Evolutionary conservation across 139 green algal species (phyloP).

Genomic region (Microglena sp.): DNA sequence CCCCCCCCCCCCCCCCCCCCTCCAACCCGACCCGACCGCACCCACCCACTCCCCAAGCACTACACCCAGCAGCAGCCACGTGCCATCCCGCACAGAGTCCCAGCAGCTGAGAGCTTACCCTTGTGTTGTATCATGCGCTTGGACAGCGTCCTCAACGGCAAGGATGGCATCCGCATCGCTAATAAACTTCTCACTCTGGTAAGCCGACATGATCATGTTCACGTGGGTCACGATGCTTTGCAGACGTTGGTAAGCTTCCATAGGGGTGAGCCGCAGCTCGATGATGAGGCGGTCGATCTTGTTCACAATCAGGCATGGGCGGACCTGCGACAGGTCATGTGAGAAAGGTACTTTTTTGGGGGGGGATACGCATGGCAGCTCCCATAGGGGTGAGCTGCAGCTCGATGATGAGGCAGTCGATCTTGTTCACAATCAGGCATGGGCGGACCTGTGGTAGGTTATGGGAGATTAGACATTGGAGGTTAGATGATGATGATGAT

Average conservation of each 20-base stretch:
- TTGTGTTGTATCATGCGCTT: not conserved
- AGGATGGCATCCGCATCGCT: constrained; percentile 84
- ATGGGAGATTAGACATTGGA: no score
- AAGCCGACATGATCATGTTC: constrained; percentile 85
- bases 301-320: constrained; percentile 88
- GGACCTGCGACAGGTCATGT: constrained; percentile 45
- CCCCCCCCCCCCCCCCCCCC: no score
- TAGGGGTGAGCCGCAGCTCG: constrained; percentile 72
- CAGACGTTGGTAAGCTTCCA: constrained; percentile 71
- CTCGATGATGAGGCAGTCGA: constrained; percentile 91
- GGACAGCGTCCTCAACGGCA: constrained; percentile 33
- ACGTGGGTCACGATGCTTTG: constrained; percentile 77
- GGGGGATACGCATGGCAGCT: constrained; percentile 67
- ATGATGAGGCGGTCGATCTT: constrained; percentile 93
- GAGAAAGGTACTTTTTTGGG: not conserved
- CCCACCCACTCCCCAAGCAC: no score
- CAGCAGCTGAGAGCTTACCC: no score
- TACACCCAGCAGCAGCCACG: no score
- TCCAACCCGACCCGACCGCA: no score
- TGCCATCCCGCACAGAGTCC: no score
- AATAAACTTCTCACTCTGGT: constrained; percentile 70
- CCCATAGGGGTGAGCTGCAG: constrained; percentile 67
- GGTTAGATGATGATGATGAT: no score
- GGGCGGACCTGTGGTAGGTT: constrained; percentile 51
- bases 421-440: constrained; percentile 95